Evolutionary conservation across 2,329 filamentous ascomycete species (phyloP), one percentile per base, ranked within the genome.

Genomic region (Fusarium graminum): DNA sequence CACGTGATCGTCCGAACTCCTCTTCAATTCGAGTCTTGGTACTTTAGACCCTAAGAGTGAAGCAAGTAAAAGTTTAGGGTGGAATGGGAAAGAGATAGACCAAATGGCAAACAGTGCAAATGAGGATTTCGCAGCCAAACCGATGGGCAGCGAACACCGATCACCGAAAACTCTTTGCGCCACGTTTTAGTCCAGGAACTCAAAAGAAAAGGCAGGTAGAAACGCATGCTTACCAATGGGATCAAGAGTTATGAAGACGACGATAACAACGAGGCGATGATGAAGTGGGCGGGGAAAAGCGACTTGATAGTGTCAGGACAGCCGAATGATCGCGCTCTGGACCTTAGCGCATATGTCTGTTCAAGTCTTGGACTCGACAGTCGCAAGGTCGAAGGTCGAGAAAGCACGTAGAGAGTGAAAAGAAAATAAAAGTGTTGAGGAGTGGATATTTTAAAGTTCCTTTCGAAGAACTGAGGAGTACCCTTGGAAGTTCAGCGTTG

Each of bases 41-140:
- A n/a, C 17, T 32, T 36, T 10, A 38, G n/a, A 26, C 19, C 36
- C 26, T 19, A 49, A 57, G 36, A 56, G 42, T 29, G n/a, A 54
- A 29, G 11, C 28, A 41, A n/a, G 30, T 11, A 36, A 30, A 38
- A 43, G 16, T 39, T n/a, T 10, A 30, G 25, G 22, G 38, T 22
- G 22, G 22, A 22, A 22, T 22, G 22, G 22, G 22, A 25, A 42
- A 29, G 38, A 45, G 28, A 29, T 29, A 9, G 28, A 29, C 28
- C 11, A 29, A 29, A 29, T 12, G 28, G 8, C 28, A 29, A 29
- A 16, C 10, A 36, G 34, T 36, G 34, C 16, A 36, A 8, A 9
- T 36, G 34, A 36, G 34, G 34, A 36, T 36, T 16, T 16, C 10
- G 16, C 7, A 36, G 34, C 14, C 46, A 51, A 63, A 38, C 30